Evolutionary conservation across 2,329 filamentous ascomycete species (phyloP), one percentile per base, ranked within the genome.

Genomic region (Sporothrix globosa): DNA sequence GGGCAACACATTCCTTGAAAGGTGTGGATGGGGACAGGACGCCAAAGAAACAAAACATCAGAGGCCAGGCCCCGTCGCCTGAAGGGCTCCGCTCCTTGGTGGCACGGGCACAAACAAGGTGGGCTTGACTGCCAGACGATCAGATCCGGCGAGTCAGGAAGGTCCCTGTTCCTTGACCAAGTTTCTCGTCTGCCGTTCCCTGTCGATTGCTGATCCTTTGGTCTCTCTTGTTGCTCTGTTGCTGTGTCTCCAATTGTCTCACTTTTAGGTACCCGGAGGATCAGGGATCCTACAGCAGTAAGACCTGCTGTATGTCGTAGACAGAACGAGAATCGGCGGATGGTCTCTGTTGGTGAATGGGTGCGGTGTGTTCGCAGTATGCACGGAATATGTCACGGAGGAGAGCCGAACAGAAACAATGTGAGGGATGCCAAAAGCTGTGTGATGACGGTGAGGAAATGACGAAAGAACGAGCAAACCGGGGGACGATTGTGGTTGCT

Each of bases 221-320:
- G 27, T 30, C 27, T 30, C 27, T 30, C 27, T 30, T 30, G 27
- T 30, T 30, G 27, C 27, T 4, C 61, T 60, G 34, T 53, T 10
- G 46, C 44, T 60, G 50, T 44, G 34, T 68, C 67, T 68, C 67
- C 67, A 60, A 68, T n/a, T 68, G 67, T 68, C 67, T 68, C 41
- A 50, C 52, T 48, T 11, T 65, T 19, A 11, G 34, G 27, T 10
- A 30, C 11, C 50, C 63, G 63, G 61, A 44, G 63, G 24, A 53
- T 27, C 63, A 67, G 63, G 63, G 46, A 67, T 67, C 63, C 63
- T 41, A 41, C 63, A 53, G 48, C 48, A n/a, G 61, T 65, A 65
- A 65, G 61, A 50, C 61, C 61, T 50, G 61, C 44, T 50, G 24
- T 44, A 44, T 34, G 34, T 34, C 34, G 34, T 34, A 63, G 60